Conservation (phyloP, 148 eudicot genomes). For the Dianthus caryophyllus region DNA sequence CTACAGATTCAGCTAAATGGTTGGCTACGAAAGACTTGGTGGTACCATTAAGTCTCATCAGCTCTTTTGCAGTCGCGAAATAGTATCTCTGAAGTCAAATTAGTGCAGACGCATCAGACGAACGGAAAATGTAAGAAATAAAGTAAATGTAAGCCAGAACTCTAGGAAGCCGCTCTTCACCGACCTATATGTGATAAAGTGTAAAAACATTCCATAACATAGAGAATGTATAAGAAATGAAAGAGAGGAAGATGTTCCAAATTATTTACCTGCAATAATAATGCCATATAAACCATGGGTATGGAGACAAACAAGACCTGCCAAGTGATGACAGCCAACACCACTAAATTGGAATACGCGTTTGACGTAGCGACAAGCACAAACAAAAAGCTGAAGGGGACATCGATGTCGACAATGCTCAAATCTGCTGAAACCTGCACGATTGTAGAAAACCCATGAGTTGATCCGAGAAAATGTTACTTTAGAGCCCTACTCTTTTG, state of each 20-base stretch:
- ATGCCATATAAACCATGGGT: slow-evolving; percentile 61
- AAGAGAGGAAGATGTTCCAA: not conserved
- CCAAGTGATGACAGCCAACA: slow-evolving; percentile 82
- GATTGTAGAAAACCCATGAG: not conserved
- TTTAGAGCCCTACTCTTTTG: too few relatives aligned
- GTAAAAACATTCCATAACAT: too few relatives aligned
- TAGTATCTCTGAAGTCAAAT: slow-evolving; percentile 58
- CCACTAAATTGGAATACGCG: slow-evolving; percentile 58
- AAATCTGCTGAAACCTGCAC: slow-evolving; percentile 76
- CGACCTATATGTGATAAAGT: too few relatives aligned
- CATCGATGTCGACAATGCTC: slow-evolving; percentile 83
- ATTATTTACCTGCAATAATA: slow-evolving; percentile 64
- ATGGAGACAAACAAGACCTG: slow-evolving; percentile 80
- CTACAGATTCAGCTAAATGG: slow-evolving; percentile 86
- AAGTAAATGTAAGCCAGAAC: not conserved
- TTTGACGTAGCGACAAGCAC: slow-evolving; percentile 58
- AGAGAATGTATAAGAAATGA: too few relatives aligned
- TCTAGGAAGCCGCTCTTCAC: not conserved
- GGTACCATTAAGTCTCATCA: slow-evolving; percentile 94
- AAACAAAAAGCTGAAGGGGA: slow-evolving; percentile 65
- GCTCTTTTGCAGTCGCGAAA: slow-evolving; percentile 69
- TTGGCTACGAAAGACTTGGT: slow-evolving; percentile 87
- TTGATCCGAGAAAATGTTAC: not conserved
- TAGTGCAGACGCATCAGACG: slow-evolving; percentile 3
- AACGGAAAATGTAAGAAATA: not conserved